phyloP scores from a whole-genome alignment of 2,329 filamentous ascomycete genomes.

The Pseudogymnoascus verrucosus region DNA sequence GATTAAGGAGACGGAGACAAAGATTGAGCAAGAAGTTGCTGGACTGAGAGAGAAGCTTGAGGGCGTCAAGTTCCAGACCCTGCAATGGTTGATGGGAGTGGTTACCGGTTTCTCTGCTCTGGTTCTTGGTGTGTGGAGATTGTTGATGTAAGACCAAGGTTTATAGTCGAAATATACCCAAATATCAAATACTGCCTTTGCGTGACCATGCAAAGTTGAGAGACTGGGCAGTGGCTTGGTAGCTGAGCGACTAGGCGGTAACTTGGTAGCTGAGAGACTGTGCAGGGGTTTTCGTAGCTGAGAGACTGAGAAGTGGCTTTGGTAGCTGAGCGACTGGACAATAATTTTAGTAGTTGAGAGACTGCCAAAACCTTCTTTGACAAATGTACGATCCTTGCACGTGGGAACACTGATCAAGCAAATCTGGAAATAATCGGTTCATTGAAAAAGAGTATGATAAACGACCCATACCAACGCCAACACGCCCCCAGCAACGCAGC shows the following conservation, averaged over 20 bases:
- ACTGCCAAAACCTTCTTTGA: neutral
- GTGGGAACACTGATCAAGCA: neutral
- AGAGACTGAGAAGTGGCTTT: neutral
- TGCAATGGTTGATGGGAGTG: constrained; percentile 96
- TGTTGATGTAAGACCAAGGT: constrained; percentile 62
- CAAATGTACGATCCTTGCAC: neutral
- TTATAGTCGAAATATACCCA: constrained; percentile 20
- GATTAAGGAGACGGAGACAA: constrained; percentile 96
- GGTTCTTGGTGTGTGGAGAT: constrained; percentile 60
- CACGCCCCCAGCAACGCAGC: neutral
- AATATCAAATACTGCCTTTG: neutral
- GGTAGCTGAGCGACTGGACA: neutral
- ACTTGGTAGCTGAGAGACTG: too few relatives aligned
- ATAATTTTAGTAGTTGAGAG: neutral
- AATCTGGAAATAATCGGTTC: neutral
- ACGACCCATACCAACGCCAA: neutral
- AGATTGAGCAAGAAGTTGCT: constrained; percentile 96
- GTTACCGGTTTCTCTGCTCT: constrained; percentile 53
- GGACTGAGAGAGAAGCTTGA: constrained; percentile 85
- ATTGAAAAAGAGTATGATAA: neutral
- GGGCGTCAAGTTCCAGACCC: constrained; percentile 93
- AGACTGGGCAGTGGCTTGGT: too few relatives aligned
- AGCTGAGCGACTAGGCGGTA: neutral
- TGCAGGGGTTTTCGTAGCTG: neutral
- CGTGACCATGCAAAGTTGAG: neutral